Evolutionary conservation across 2,329 filamentous ascomycete species (phyloP).

Genomic region (Aspergillus sp.): DNA sequence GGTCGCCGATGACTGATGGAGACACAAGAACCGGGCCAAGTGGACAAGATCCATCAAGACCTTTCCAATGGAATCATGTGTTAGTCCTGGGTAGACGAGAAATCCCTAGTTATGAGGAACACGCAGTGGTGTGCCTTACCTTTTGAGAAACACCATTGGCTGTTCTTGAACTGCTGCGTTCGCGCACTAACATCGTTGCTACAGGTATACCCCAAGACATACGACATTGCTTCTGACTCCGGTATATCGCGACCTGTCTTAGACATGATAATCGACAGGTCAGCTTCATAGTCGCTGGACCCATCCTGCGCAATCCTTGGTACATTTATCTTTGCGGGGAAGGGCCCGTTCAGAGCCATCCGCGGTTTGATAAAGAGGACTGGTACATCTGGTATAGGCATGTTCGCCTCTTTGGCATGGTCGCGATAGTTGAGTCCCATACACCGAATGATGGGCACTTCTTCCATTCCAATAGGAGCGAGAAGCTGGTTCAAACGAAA

Average conservation of each 20-base stretch:
- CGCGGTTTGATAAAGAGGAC: conserved; percentile 40
- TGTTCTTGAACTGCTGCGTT: conserved; percentile 36
- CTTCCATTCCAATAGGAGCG: neutral
- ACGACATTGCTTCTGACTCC: conserved; percentile 32
- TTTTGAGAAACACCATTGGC: conserved; percentile 40
- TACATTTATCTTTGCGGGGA: conserved; percentile 25
- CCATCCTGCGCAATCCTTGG: conserved; percentile 31
- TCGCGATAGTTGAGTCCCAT: conserved; percentile 47
- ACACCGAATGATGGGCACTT: conserved; percentile 41
- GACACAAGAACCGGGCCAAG: conserved; percentile 39
- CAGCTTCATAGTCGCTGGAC: conserved; percentile 31
- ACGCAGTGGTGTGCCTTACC: conserved; percentile 9
- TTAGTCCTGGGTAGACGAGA: neutral
- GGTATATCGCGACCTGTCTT: conserved; percentile 27
- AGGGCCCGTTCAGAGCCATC: conserved; percentile 24
- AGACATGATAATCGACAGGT: conserved; percentile 38
- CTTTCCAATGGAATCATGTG: conserved; percentile 6
- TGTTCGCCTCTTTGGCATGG: conserved; percentile 39
- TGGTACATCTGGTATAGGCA: conserved; percentile 33
- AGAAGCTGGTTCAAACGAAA: conserved; percentile 1
- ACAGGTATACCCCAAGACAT: conserved; percentile 41
- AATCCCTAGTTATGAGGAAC: neutral
- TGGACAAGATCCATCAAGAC: conserved; percentile 34
- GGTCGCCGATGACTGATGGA: conserved; percentile 28
- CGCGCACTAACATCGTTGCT: conserved; percentile 41